A percentile compares a stretch with the other conserved stretches of the same genome.
Conservation (phyloP, 2,329 filamentous ascomycete genomes). For the Phaeosphaeriaceae sp. region DNA sequence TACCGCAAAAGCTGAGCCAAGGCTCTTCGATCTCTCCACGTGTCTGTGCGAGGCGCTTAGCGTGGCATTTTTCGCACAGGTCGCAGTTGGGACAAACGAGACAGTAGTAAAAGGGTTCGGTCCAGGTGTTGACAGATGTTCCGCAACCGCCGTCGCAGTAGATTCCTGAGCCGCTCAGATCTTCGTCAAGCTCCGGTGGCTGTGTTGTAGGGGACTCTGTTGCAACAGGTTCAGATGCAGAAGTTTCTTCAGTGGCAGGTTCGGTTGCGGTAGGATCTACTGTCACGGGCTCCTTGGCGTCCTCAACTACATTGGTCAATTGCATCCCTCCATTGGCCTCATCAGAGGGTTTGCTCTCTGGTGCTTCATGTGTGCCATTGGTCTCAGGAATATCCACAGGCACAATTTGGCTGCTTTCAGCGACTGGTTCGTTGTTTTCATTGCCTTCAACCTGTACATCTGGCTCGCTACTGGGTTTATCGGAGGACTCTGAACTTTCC, state of each 20-base stretch:
- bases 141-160: neutral
- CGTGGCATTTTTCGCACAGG: neutral
- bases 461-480: neutral
- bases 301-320: neutral
- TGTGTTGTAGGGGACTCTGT: neutral
- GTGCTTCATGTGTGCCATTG: neutral
- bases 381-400: neutral
- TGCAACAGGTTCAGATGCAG: neutral
- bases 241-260: neutral
- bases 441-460: neutral
- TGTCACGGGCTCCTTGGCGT: neutral
- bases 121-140: neutral
- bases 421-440: neutral
- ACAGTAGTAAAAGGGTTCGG: neutral
- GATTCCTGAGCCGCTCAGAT: neutral
- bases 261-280: neutral
- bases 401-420: neutral
- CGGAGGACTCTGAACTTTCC: neutral
- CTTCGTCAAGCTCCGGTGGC: neutral
- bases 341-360: neutral
- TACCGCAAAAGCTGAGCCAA: neutral
- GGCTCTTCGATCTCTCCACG: slow-evolving; percentile 14
- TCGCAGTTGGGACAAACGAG: neutral
- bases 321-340: neutral
- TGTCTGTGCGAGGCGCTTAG: neutral